Evolutionary conservation across 352 stramenopile genomes (phyloP), one percentile per base, ranked within the genome.

Genomic region (Pythium volutum): DNA sequence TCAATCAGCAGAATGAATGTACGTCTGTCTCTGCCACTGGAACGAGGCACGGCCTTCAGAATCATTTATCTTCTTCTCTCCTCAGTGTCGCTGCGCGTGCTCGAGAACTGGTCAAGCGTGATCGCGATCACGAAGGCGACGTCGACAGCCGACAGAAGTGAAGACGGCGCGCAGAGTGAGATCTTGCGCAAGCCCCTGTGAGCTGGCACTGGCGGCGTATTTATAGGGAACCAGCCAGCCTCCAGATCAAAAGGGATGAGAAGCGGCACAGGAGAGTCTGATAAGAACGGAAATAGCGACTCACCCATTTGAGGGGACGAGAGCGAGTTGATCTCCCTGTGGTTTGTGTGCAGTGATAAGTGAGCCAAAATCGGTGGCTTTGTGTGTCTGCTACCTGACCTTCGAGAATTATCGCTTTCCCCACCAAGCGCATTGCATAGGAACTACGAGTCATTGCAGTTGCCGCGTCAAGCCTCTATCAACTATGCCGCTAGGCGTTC

Each of bases 1-100:
- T 93, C 52, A 93, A 93, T 55, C 55, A 88, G 59, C 84, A 93
- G 69, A 91, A 91, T 58, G 84, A 93, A 65, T 64, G 84, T 93
- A 64, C 64, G 81, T 76, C 1, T 25, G 15, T 27, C 23, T 49
- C 9, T 23, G n/a, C 26, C 49, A 27, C 1, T 55, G 38, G 10
- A 11, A 23, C 4, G 3, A 5, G 36, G 14, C 36, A 43, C n/a
- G 5, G 9, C 18, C 36, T 20, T 20, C 36, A 20, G n/a, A 22
- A 43, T 15, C 36, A 43, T 15, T 43, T 9, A 43, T 15, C 14
- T 12, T 43, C n/a, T 43, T 4, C 16, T 43, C 36, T 43, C 8
- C 36, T 7, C 16, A 92, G 83, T 87, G 59, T 90, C 83, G 31
- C 67, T 92, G 31, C 83, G 81, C 6, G 83, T 92, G 57, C 63